phyloP scores from a whole-genome alignment of 345 rosid species.

The Euphorbia peplus region DNA sequence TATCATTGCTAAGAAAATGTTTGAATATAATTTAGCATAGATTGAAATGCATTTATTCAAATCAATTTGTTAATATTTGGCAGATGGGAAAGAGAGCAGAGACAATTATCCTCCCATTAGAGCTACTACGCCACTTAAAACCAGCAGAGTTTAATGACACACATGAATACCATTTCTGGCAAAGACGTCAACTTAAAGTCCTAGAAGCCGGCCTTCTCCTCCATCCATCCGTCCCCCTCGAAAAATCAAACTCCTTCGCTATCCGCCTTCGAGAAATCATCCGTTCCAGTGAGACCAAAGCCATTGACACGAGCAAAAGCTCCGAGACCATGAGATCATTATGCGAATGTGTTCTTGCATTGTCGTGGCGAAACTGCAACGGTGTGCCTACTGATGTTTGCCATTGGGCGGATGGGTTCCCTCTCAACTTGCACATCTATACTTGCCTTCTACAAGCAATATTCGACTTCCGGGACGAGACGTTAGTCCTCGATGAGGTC shows the following conservation, averaged over 20 bases:
- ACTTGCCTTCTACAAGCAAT: conserved; percentile 57
- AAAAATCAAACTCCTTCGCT: conserved; percentile 56
- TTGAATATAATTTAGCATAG: too few relatives aligned
- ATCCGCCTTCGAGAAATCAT: conserved; percentile 58
- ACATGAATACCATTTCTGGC: conserved; percentile 77
- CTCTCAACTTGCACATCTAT: conserved; percentile 72
- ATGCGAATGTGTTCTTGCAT: conserved; percentile 61
- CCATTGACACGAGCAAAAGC: conserved; percentile 61
- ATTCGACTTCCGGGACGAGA: conserved; percentile 76
- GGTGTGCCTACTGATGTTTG: conserved; percentile 69
- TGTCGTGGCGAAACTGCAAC: conserved; percentile 63
- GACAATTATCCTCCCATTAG: conserved; percentile 81
- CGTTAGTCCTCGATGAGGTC: conserved; percentile 76
- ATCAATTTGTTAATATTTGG: background rate
- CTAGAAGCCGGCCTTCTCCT: conserved; percentile 74
- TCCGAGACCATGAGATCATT: conserved; percentile 69
- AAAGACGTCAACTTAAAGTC: conserved; percentile 70
- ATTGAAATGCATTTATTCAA: too few relatives aligned
- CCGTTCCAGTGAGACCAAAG: conserved; percentile 40
- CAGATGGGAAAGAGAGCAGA: conserved; percentile 82
- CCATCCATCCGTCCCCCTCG: conserved; percentile 62
- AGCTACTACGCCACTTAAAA: conserved; percentile 82
- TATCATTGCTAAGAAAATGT: too few relatives aligned
- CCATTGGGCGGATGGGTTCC: conserved; percentile 96
- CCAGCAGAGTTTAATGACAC: conserved; percentile 71